Conservation (phyloP, 768 basidiomycete genomes). For the Leucosporidium yakuticum region DNA sequence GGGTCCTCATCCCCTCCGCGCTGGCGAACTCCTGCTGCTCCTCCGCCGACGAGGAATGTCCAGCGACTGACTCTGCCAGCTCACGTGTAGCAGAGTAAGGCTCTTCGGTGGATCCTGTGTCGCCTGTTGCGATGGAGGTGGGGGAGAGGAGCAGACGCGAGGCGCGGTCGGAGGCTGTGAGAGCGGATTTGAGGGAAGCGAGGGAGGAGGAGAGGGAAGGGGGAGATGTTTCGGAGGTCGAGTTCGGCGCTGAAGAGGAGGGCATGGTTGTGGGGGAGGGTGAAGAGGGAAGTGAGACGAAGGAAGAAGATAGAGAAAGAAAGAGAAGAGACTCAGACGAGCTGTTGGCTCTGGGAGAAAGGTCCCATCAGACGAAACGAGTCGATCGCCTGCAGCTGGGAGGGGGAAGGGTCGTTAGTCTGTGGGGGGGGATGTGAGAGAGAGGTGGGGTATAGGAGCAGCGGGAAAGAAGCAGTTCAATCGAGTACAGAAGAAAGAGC, state of each 20-base stretch:
- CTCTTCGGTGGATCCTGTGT: constrained; percentile 22
- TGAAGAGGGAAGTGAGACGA: too few relatives aligned
- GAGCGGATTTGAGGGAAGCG: too few relatives aligned
- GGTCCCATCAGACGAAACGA: too few relatives aligned
- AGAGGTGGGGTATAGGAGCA: not conserved
- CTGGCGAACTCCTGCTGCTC: not conserved
- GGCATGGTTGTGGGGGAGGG: too few relatives aligned
- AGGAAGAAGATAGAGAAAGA: too few relatives aligned
- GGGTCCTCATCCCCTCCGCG: not conserved
- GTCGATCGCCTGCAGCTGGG: too few relatives aligned
- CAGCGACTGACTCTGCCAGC: constrained; percentile 3
- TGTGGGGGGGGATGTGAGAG: not conserved
- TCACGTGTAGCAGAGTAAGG: constrained; percentile 13
- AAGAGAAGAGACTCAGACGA: too few relatives aligned
- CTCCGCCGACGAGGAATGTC: not conserved
- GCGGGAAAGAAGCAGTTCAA: not conserved
- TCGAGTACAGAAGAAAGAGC: not conserved
- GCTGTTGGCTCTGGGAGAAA: too few relatives aligned
- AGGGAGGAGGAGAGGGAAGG: too few relatives aligned
- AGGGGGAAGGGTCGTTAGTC: not conserved
- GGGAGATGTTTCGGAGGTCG: too few relatives aligned
- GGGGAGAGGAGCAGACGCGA: not conserved
- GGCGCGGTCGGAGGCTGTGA: too few relatives aligned
- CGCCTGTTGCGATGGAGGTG: constrained; percentile 15
- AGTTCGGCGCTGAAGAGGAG: too few relatives aligned